Conservation (phyloP, 2,329 filamentous ascomycete species). For the Aureobasidium sp. region DNA sequence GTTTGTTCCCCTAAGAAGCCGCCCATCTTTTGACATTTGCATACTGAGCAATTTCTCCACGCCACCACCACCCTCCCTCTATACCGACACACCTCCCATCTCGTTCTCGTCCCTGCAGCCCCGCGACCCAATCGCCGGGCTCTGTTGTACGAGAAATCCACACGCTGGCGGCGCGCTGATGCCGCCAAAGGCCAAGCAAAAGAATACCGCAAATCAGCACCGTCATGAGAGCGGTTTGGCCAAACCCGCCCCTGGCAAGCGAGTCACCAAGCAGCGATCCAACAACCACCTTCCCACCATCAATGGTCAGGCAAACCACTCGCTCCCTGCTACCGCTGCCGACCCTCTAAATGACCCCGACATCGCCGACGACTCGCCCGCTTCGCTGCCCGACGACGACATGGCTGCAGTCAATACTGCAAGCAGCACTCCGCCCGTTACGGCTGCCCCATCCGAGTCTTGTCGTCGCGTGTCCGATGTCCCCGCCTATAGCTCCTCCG, state of each 20-base stretch:
- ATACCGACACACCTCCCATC: neutral
- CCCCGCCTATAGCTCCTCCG: constrained; percentile 45
- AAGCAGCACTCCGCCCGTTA: constrained; percentile 4
- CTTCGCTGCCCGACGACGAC: constrained; percentile 14
- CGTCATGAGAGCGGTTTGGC: constrained; percentile 85
- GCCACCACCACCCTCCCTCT: neutral
- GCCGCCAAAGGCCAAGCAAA: constrained; percentile 42
- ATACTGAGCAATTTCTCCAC: constrained; percentile 4
- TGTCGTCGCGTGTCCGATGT: constrained; percentile 15
- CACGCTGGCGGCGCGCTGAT: constrained; percentile 32
- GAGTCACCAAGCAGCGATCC: constrained; percentile 43
- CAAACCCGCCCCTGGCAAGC: constrained; percentile 58
- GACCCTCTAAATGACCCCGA: constrained; percentile 17
- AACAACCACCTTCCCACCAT: constrained; percentile 28
- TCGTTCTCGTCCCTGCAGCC: constrained; percentile 7
- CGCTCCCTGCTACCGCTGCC: constrained; percentile 29
- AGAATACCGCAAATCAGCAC: constrained; percentile 39
- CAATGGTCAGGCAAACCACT: constrained; percentile 11
- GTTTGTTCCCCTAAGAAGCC: constrained; percentile 12
- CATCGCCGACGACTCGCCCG: constrained; percentile 15
- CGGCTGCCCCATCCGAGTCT: constrained; percentile 7
- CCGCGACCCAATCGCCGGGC: constrained; percentile 12
- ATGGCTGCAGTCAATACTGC: constrained; percentile 3
- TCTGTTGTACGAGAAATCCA: constrained; percentile 10
- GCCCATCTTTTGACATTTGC: constrained; percentile 8